Conservation (phyloP, 139 green algal genomes). For the Chlamydomonas sphaeroides region DNA sequence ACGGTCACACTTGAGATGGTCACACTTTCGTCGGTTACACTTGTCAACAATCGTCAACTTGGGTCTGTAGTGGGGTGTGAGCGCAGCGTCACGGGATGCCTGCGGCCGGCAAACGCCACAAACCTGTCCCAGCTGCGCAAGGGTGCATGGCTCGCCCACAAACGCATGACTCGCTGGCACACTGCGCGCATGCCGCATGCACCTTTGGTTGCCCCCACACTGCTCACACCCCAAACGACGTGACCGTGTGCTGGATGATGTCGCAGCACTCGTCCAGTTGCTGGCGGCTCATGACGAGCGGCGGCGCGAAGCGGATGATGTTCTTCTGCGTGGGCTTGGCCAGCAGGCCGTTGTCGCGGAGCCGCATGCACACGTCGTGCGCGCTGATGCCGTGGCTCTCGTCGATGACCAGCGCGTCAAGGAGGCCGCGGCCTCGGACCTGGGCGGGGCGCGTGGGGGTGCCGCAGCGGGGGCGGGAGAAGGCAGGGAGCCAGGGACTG, state of each 20-base stretch:
- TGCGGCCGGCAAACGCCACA: no score
- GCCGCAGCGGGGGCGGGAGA: not conserved
- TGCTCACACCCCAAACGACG: conserved; percentile 58
- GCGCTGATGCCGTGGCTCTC: conserved; percentile 68
- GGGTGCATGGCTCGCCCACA: no score
- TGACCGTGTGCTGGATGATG: conserved; percentile 76
- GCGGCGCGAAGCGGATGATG: conserved; percentile 93
- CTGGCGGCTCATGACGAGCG: conserved; percentile 81
- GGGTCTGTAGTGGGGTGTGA: no score
- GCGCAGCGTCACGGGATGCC: no score
- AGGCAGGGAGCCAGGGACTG: no score
- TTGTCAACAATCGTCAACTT: no score
- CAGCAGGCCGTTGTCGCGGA: conserved; percentile 88
- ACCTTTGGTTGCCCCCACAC: no score
- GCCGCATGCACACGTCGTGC: conserved; percentile 89
- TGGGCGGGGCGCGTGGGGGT: not conserved
- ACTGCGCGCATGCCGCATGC: not conserved
- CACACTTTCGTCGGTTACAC: no score
- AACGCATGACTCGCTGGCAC: no score
- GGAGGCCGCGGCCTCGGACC: conserved; percentile 88
- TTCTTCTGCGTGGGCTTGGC: conserved; percentile 96
- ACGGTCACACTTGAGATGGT: no score
- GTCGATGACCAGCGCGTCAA: conserved; percentile 91
- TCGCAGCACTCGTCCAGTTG: conserved; percentile 79
- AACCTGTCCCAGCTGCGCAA: no score